These are phyloP conservation scores for Colletotrichum liaoningense DNA, from an alignment of 2,329 filamentous ascomycete species.

Conservation along the genomic window DNA sequence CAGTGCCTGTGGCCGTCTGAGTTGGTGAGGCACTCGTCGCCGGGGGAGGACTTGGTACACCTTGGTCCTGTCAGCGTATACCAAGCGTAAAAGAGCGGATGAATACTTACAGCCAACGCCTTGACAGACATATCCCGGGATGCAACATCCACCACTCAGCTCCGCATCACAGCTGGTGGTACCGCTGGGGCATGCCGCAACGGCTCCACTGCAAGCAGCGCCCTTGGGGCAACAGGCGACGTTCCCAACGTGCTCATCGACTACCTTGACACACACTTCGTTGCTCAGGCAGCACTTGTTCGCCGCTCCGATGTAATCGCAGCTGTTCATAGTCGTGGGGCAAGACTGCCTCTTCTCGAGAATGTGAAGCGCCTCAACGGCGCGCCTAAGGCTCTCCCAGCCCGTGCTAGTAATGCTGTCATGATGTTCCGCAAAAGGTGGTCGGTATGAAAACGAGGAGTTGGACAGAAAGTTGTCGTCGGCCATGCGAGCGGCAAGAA, in stretches of 20 bases:
- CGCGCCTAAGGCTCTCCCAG: constrained; percentile 53
- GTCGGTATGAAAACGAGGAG: constrained; percentile 50
- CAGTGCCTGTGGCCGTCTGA: constrained; percentile 18
- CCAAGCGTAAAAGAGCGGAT: background rate
- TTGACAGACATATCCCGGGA: constrained; percentile 76
- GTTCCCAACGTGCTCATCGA: constrained; percentile 71
- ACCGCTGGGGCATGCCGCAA: constrained; percentile 70
- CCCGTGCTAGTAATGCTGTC: constrained; percentile 40
- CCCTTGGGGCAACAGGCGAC: constrained; percentile 82
- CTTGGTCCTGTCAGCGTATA: constrained; percentile 39
- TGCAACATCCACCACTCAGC: constrained; percentile 80
- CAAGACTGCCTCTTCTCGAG: constrained; percentile 73
- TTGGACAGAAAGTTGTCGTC: constrained; percentile 32
- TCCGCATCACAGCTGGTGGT: constrained; percentile 74
- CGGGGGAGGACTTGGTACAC: constrained; percentile 46
- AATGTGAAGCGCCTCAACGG: constrained; percentile 57
- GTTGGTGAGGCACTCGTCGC: constrained; percentile 39
- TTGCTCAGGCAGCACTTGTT: constrained; percentile 79
- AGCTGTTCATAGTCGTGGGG: constrained; percentile 73
- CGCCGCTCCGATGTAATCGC: constrained; percentile 71
- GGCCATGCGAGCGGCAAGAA: constrained; percentile 45
- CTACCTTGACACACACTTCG: constrained; percentile 74
- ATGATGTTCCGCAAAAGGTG: constrained; percentile 64
- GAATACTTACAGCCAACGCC: constrained; percentile 74
- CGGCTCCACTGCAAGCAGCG: constrained; percentile 69